Evolutionary conservation across 2,329 filamentous ascomycete species (phyloP).

Genomic region (Pseudocercospora fijiensis): DNA sequence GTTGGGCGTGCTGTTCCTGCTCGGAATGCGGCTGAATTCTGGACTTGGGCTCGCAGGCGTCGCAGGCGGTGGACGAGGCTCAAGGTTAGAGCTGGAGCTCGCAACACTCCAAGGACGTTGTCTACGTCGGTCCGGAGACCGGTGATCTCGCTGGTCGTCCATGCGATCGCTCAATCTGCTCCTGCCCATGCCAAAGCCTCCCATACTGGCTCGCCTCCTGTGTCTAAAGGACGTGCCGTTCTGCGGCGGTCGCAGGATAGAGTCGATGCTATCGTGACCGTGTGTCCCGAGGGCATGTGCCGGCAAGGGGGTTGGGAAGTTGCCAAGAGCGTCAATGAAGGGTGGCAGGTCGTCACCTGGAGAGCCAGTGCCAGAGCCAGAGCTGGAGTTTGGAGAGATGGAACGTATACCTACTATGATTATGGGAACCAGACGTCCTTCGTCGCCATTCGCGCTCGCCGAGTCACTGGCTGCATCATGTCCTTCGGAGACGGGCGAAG

Average conservation of each 20-base stretch:
- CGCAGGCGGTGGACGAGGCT: constrained; percentile 62
- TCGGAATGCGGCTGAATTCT: constrained; percentile 50
- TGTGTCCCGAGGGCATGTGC: constrained; percentile 35
- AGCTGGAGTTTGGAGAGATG: constrained; percentile 55
- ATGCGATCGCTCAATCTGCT: constrained; percentile 37
- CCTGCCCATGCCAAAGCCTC: constrained; percentile 45
- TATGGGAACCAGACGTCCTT: constrained; percentile 64
- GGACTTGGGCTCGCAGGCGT: constrained; percentile 61
- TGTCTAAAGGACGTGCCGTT: constrained; percentile 56
- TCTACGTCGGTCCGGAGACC: constrained; percentile 44
- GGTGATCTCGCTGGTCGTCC: constrained; percentile 55
- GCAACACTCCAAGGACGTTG: constrained; percentile 40
- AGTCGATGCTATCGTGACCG: constrained; percentile 50
- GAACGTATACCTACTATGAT: constrained; percentile 69
- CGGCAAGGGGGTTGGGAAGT: constrained; percentile 44
- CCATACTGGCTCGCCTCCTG: constrained; percentile 55
- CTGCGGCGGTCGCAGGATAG: constrained; percentile 54
- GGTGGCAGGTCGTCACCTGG: constrained; percentile 50
- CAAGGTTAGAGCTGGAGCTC: constrained; percentile 33
- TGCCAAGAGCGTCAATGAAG: constrained; percentile 53
- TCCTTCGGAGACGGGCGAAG: constrained; percentile 42
- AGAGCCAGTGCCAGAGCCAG: constrained; percentile 34
- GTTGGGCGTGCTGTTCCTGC: constrained; percentile 36
- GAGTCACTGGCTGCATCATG: constrained; percentile 19
- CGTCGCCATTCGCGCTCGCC: constrained; percentile 40